These are phyloP conservation scores for Ceratocystis ficicola DNA, from an alignment of 2,329 filamentous ascomycete species.

Conservation along the genomic window DNA sequence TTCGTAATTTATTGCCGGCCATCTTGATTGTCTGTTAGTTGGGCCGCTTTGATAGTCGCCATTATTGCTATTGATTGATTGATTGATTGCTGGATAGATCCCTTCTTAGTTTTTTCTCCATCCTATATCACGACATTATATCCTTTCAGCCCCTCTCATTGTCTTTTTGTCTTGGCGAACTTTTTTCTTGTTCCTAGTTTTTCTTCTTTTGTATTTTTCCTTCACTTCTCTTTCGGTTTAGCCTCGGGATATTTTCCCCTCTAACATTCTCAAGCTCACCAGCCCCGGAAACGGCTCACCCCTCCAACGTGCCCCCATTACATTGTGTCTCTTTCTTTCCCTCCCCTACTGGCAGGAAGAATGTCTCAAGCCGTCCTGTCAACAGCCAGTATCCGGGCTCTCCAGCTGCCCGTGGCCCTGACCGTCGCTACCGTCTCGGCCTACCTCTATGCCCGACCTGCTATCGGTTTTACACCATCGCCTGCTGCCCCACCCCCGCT, in stretches of 20 bases:
- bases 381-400: slow-evolving; percentile 21
- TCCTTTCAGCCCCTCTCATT: slow-evolving; percentile 4
- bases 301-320: neutral
- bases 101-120: neutral
- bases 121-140: slow-evolving; percentile 13
- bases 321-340: neutral
- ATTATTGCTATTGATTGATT: neutral
- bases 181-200: neutral
- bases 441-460: slow-evolving; percentile 29
- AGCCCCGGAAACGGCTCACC: neutral
- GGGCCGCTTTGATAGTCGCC: neutral
- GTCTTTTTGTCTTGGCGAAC: neutral
- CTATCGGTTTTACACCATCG: slow-evolving; percentile 23
- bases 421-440: slow-evolving; percentile 29
- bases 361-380: slow-evolving; percentile 21
- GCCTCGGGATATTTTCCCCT: neutral
- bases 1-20: neutral
- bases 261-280: neutral
- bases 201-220: neutral
- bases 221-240: neutral
- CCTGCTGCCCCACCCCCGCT: slow-evolving; percentile 14
- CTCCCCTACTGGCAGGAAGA: neutral
- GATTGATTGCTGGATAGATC: neutral
- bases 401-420: slow-evolving; percentile 20
- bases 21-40: neutral